Percentiles rank a stretch among this genome's conserved stretches.
These are phyloP conservation scores for Fusarium sp. DNA, from an alignment of 2,329 filamentous ascomycete genomes.

Conservation along the genomic window DNA sequence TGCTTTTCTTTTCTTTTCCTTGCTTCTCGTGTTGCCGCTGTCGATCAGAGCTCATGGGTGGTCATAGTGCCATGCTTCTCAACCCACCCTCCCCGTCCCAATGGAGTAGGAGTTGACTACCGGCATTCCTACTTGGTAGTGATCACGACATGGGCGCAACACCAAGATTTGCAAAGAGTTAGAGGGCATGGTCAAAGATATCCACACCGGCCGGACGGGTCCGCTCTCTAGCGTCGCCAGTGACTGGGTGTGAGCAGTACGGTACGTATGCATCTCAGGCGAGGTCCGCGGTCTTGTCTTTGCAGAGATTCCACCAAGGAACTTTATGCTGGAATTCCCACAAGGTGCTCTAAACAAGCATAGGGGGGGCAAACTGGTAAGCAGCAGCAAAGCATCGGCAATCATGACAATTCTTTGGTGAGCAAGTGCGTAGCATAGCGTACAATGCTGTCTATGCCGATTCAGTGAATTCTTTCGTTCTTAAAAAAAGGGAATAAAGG, in stretches of 20 bases:
- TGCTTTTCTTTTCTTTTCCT: slow-evolving; percentile 6
- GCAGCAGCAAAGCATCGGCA: neutral
- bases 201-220: slow-evolving; percentile 7
- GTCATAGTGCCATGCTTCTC: neutral
- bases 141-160: neutral
- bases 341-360: neutral
- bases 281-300: neutral
- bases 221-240: slow-evolving; percentile 3
- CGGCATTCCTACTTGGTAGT: neutral
- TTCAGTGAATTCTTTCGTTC: slow-evolving; percentile 10
- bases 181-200: neutral
- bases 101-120: slow-evolving; percentile 6
- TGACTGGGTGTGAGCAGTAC: neutral
- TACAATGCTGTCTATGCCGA: slow-evolving; percentile 27
- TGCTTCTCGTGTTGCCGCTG: slow-evolving; percentile 8
- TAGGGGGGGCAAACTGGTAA: neutral
- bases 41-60: slow-evolving; percentile 24
- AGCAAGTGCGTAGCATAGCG: neutral
- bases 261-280: neutral
- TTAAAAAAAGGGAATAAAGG: slow-evolving; percentile 13
- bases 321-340: neutral
- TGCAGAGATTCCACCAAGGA: neutral
- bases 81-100: slow-evolving; percentile 20
- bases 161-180: neutral
- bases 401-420: slow-evolving; percentile 3